A percentile compares a stretch with the other conserved stretches of the same genome.
These are phyloP conservation scores for Ajuga chamaepitys DNA, from an alignment of 257 asterid genomes.

Conservation along the genomic window DNA sequence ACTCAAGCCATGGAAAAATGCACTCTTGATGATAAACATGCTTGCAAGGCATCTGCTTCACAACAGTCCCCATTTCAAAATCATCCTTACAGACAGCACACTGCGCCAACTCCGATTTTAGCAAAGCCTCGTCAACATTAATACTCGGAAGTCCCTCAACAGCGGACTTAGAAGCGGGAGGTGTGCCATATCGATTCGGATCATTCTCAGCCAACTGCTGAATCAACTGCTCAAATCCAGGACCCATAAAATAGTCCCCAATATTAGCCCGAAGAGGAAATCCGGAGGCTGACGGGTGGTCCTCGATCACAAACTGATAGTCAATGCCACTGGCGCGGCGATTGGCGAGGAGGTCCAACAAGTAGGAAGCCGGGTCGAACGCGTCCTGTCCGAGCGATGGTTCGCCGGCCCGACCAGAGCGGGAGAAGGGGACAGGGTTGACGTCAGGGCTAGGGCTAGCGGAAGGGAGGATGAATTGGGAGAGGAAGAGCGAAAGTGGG, in stretches of 20 bases:
- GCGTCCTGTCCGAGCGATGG: slow-evolving; percentile 21
- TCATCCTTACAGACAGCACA: slow-evolving; percentile 89
- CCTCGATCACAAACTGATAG: slow-evolving; percentile 47
- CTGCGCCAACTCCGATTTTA: slow-evolving; percentile 55
- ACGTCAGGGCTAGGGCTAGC: slow-evolving; percentile 15
- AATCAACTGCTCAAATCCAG: slow-evolving; percentile 67
- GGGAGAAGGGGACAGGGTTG: slow-evolving; percentile 17
- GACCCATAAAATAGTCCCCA: slow-evolving; percentile 67
- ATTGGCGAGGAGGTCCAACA: slow-evolving; percentile 32
- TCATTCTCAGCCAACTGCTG: slow-evolving; percentile 80
- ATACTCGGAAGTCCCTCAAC: slow-evolving; percentile 43
- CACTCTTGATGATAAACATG: slow-evolving; percentile 73
- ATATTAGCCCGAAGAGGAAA: slow-evolving; percentile 29
- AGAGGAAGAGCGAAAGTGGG: slow-evolving; percentile 30
- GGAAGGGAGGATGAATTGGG: slow-evolving; percentile 25
- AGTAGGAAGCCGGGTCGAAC: slow-evolving; percentile 40
- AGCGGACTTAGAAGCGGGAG: slow-evolving; percentile 60
- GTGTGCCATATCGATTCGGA: slow-evolving; percentile 65
- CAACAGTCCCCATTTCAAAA: slow-evolving; percentile 46
- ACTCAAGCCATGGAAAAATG: slow-evolving; percentile 72
- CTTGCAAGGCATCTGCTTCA: slow-evolving; percentile 79
- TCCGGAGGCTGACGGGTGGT: slow-evolving; percentile 15
- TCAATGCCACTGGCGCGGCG: slow-evolving; percentile 56
- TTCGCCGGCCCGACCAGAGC: slow-evolving; percentile 12
- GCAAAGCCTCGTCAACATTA: slow-evolving; percentile 39